A percentile compares a stretch with the other conserved stretches of the same genome.
These are phyloP conservation scores for Stevia rebaudiana DNA, from an alignment of 140 eudicot genomes.

Conservation along the genomic window DNA sequence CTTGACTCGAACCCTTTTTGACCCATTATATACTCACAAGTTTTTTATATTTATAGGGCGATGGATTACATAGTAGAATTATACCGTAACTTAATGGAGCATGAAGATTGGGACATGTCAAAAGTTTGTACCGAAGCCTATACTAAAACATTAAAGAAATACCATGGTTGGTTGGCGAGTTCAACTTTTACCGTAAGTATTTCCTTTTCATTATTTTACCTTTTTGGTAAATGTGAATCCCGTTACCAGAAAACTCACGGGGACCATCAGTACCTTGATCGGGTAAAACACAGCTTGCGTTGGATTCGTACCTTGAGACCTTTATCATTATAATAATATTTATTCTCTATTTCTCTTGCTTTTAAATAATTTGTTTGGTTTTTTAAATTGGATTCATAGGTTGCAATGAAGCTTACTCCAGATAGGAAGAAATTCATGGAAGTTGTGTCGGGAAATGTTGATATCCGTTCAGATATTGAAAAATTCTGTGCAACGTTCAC, in stretches of 20 bases:
- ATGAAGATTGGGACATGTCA: slow-evolving; percentile 86
- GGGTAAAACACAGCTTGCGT: no score
- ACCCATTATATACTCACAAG: no score
- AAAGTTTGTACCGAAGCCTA: slow-evolving; percentile 87
- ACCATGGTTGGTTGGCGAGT: slow-evolving; percentile 98
- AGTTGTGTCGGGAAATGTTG: slow-evolving; percentile 57
- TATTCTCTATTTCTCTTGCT: background rate
- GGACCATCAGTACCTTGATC: no score
- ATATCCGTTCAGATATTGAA: slow-evolving; percentile 62
- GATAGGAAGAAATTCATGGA: slow-evolving; percentile 94
- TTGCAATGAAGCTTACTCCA: slow-evolving; percentile 96
- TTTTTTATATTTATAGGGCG: slow-evolving; percentile 42
- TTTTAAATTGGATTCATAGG: slow-evolving; percentile 34
- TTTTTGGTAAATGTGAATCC: no score
- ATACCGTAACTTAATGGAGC: slow-evolving; percentile 71
- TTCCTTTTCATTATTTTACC: background rate
- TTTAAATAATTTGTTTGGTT: background rate
- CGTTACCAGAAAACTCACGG: no score
- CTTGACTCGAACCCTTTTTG: no score
- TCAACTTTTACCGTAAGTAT: slow-evolving; percentile 65
- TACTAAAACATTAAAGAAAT: slow-evolving; percentile 78
- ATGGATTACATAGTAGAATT: slow-evolving; percentile 87
- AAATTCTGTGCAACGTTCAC: slow-evolving; percentile 69
- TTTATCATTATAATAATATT: no score
- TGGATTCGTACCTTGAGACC: no score